A percentile compares a stretch with the other conserved stretches of the same genome.
phyloP scores from a whole-genome alignment of 176 grass and related monocot species.

The Rhynchospora tenuis region DNA sequence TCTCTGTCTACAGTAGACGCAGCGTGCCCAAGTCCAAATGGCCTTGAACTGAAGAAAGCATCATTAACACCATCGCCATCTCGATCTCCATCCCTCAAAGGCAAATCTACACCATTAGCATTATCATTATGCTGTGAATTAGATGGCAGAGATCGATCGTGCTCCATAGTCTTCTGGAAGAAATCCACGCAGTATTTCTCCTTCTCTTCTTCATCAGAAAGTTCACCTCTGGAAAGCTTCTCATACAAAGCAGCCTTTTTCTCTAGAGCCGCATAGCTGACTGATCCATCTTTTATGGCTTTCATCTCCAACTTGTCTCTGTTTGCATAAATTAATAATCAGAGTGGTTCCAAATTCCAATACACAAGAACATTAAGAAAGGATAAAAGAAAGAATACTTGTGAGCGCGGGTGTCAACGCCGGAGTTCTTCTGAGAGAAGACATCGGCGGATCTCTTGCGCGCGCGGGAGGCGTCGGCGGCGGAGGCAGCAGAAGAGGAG shows the following conservation, averaged over 20 bases:
- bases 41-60: slow-evolving; percentile 32
- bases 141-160: slow-evolving; percentile 31
- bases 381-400: slow-evolving; percentile 41
- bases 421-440: slow-evolving; percentile 70
- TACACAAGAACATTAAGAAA: no score
- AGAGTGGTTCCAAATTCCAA: not conserved
- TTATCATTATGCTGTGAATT: slow-evolving; percentile 24
- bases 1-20: slow-evolving; percentile 51
- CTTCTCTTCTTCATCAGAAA: slow-evolving; percentile 85
- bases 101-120: slow-evolving; percentile 13
- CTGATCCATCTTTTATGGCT: slow-evolving; percentile 71
- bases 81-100: slow-evolving; percentile 19
- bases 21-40: slow-evolving; percentile 57
- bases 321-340: not conserved
- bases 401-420: slow-evolving; percentile 55
- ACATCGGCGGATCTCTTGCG: slow-evolving; percentile 47
- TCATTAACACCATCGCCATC: slow-evolving; percentile 50
- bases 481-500: slow-evolving; percentile 18
- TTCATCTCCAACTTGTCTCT: slow-evolving; percentile 97
- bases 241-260: slow-evolving; percentile 88
- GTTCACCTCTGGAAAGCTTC: slow-evolving; percentile 63
- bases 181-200: slow-evolving; percentile 99
- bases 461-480: slow-evolving; percentile 60
- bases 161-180: slow-evolving; percentile 68
- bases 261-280: slow-evolving; percentile 74